Percentiles rank a stretch among this genome's conserved stretches.
Evolutionary conservation across 2,329 filamentous ascomycete genomes (phyloP).

Genomic region (Huntiella decipiens): DNA sequence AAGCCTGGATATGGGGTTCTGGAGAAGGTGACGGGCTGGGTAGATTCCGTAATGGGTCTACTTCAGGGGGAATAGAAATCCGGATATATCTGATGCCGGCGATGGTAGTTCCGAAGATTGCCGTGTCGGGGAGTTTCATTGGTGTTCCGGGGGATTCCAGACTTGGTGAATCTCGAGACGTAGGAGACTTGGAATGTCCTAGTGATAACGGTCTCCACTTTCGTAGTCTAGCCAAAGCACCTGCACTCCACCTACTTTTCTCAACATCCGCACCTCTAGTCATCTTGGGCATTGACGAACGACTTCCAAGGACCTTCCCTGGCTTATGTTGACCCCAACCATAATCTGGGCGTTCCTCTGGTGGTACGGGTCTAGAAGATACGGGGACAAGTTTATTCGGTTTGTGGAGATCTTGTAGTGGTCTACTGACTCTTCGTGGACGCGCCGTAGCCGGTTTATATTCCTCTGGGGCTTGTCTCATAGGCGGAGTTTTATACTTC

Average conservation of each 20-base stretch:
- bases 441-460: conserved; percentile 1
- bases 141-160: conserved; percentile 14
- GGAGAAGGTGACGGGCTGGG: not conserved
- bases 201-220: conserved; percentile 9
- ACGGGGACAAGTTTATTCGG: conserved; percentile 7
- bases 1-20: not conserved
- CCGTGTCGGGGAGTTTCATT: conserved; percentile 32
- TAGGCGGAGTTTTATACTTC: not conserved
- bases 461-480: not conserved
- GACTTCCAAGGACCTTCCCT: not conserved
- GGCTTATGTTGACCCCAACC: conserved; percentile 8
- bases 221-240: conserved; percentile 3
- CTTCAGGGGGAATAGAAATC: conserved; percentile 38
- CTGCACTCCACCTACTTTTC: conserved; percentile 11
- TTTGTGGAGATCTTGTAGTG: not conserved
- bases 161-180: conserved; percentile 3
- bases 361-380: conserved; percentile 3
- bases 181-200: conserved; percentile 2
- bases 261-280: not conserved
- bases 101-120: conserved; percentile 33
- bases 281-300: not conserved
- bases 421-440: not conserved
- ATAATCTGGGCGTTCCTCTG: conserved; percentile 10
- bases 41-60: conserved; percentile 23
- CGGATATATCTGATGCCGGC: conserved; percentile 38